Conservation (phyloP, 345 rosid genomes). For the Stellera chamaejasme region DNA sequence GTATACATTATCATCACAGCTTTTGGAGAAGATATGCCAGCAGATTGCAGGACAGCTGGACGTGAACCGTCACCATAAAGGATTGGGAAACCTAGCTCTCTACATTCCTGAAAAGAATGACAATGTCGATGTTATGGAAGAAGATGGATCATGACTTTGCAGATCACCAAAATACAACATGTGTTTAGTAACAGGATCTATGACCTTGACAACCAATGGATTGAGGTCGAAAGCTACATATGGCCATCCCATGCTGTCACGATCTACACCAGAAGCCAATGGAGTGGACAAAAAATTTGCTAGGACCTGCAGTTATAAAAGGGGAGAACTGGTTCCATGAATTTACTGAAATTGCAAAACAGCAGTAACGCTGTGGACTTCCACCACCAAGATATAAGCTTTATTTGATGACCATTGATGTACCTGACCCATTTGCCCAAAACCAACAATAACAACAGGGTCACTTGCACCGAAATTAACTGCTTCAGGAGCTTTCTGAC, state of each 20-base stretch:
- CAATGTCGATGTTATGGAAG: background rate
- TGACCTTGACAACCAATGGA: slow-evolving; percentile 84
- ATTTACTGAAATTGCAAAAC: slow-evolving; percentile 6
- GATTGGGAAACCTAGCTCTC: slow-evolving; percentile 79
- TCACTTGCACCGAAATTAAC: slow-evolving; percentile 65
- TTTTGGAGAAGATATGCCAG: slow-evolving; percentile 81
- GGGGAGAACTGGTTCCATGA: no score
- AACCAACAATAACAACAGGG: slow-evolving; percentile 87
- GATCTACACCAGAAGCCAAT: slow-evolving; percentile 60
- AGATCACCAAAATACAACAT: no score
- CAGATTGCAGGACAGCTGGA: slow-evolving; percentile 79
- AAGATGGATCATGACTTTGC: no score
- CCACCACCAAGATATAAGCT: background rate
- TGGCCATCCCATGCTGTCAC: slow-evolving; percentile 56
- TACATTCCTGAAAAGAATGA: slow-evolving; percentile 45
- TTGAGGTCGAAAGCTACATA: slow-evolving; percentile 89
- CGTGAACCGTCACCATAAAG: slow-evolving; percentile 89
- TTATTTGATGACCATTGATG: slow-evolving; percentile 1
- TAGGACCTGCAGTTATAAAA: slow-evolving; percentile 47
- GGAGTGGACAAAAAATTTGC: slow-evolving; percentile 91
- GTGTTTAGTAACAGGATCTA: background rate
- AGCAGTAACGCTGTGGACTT: background rate
- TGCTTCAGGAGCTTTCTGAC: slow-evolving; percentile 44
- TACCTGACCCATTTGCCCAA: slow-evolving; percentile 98
- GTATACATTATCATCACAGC: slow-evolving; percentile 93